Evolutionary conservation across 345 rosid species (phyloP).

Genomic region (Corymbia maculata): DNA sequence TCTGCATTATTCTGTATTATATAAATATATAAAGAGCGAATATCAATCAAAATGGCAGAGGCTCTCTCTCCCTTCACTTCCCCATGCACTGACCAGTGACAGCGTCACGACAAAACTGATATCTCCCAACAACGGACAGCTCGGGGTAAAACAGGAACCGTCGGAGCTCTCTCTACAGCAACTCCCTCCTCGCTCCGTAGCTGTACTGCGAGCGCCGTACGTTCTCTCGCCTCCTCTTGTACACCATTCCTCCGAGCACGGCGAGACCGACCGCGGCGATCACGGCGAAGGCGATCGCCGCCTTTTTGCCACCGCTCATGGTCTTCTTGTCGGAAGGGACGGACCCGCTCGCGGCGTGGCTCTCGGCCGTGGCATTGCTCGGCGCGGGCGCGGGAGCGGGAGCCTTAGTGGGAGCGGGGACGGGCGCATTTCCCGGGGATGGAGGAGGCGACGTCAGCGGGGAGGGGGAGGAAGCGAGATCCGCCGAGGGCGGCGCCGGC

Average conservation of each 20-base stretch:
- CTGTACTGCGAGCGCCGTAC: slow-evolving; percentile 39
- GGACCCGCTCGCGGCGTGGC: background rate
- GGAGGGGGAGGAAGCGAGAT: background rate
- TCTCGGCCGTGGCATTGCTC: slow-evolving; percentile 21
- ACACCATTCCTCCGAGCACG: slow-evolving; percentile 37
- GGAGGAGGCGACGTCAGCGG: background rate
- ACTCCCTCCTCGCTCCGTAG: slow-evolving; percentile 43
- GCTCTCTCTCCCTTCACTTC: background rate
- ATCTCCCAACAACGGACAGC: background rate
- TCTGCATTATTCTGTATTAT: background rate
- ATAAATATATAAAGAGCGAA: background rate
- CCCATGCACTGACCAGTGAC: background rate
- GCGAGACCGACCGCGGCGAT: slow-evolving; percentile 35
- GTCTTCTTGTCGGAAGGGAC: slow-evolving; percentile 4
- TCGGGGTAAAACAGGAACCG: background rate
- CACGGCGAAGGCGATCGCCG: slow-evolving; percentile 45
- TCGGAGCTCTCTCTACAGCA: slow-evolving; percentile 19
- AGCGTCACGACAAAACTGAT: background rate
- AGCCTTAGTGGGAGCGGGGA: slow-evolving; percentile 9
- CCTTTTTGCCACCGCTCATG: slow-evolving; percentile 47
- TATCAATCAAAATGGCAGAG: background rate
- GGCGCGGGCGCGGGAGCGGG: slow-evolving; percentile 19
- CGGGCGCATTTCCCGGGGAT: slow-evolving; percentile 6
- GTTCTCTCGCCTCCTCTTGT: slow-evolving; percentile 67
- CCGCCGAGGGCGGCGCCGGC: slow-evolving; percentile 5